Evolutionary conservation across 495 filamentous ascomycete species (phyloP), one percentile per base, ranked within the genome.

Genomic region (Lasiosphaeria miniovina): DNA sequence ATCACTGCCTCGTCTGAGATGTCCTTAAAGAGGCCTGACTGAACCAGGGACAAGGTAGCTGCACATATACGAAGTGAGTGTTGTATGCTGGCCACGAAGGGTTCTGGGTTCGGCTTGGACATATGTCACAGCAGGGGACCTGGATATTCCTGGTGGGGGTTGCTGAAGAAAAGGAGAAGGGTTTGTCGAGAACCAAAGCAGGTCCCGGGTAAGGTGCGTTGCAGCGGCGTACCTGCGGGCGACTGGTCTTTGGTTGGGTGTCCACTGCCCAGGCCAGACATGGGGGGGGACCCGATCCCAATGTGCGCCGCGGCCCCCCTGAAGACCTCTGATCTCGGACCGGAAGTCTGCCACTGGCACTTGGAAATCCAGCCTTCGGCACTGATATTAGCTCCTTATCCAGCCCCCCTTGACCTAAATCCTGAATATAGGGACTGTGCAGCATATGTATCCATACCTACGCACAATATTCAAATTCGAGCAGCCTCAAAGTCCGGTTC

Each of bases 261-360:
- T 32, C 31, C 9, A 24, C 24, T 24, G 24, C 24, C 24, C 2
- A 24, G 32, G 49, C 49, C 36, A 36, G 54, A 54, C 50, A 54
- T 50, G 58, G 51, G 49, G 50, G 43, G 12, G 43, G 43, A n/a
- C 1, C 43, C 15, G 34, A 17, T 49, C 31, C 15, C 52, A 31
- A 36, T 43, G 41, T 15, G n/a, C 38, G 43, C 59, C 38, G 59
- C 36, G 32, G 52, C 3, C 52, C 54, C 54, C 54, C 46, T 57
- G 46, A 54, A 6, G 43, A n/a, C 11, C 43, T 14, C 36, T 38
- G 51, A 34, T n/a, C 5, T 43, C 36, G 11, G 56, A 40, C 43
- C 51, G 56, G 52, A 54, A 51, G 51, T 48, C 55, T 54, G 41
- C 51, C 61, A 35, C 55, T 61, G 59, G 59, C 59, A 61, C 50